phyloP scores from a whole-genome alignment of 176 grass and related monocot species.

The Triticum aestivum region IWGSC_CS_RefSeq_v2.1 NC_057796.1:194277549-194278048 shows the following conservation, averaged over 20 bases:
- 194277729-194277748: not conserved
- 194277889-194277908: conserved; percentile 72
- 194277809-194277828: conserved; percentile 44
- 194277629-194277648: conserved; percentile 55
- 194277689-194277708: not conserved
- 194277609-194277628: conserved; percentile 79
- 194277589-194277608: conserved; percentile 94
- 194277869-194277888: conserved; percentile 62
- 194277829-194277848: conserved; percentile 46
- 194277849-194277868: conserved; percentile 63
- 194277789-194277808: conserved; percentile 18
- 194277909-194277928: conserved; percentile 82
- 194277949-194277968: conserved; percentile 31
- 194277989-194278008: conserved; percentile 8
- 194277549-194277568: conserved; percentile 70
- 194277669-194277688: conserved; percentile 12
- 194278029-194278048: not conserved
- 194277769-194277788: conserved; percentile 5
- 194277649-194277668: not conserved
- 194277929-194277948: conserved; percentile 70
- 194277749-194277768: not conserved
- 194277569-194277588: conserved; percentile 98
- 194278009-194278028: not conserved
- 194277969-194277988: conserved; percentile 25
- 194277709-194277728: not conserved